Evolutionary conservation across 2,329 filamentous ascomycete genomes (phyloP).

Genomic region (Phaeosphaeriaceae sp.): DNA sequence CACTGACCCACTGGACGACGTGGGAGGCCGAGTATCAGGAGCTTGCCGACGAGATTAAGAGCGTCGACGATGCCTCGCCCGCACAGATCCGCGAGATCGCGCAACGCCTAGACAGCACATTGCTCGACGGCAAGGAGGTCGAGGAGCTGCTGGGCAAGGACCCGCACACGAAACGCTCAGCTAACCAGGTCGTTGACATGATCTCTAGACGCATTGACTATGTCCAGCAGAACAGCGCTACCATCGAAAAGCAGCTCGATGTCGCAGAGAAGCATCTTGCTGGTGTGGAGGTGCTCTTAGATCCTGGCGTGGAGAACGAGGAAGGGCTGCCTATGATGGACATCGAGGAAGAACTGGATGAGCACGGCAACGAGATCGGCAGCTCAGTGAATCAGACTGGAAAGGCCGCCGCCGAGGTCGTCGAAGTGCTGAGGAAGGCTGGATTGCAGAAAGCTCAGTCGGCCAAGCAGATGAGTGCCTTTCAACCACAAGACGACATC

Average conservation of each 20-base stretch:
- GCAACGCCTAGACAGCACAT: slow-evolving; percentile 66
- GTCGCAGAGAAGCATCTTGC: slow-evolving; percentile 73
- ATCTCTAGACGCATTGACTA: slow-evolving; percentile 85
- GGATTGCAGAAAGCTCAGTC: slow-evolving; percentile 59
- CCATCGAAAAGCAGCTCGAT: slow-evolving; percentile 75
- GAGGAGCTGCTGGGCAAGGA: slow-evolving; percentile 60
- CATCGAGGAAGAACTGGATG: slow-evolving; percentile 90
- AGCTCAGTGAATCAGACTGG: slow-evolving; percentile 63
- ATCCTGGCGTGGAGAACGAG: slow-evolving; percentile 69
- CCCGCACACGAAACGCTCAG: slow-evolving; percentile 56
- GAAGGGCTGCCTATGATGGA: slow-evolving; percentile 82
- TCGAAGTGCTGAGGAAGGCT: slow-evolving; percentile 78
- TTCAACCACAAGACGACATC: neutral
- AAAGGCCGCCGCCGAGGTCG: slow-evolving; percentile 69
- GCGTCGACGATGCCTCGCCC: slow-evolving; percentile 30
- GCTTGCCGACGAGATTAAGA: slow-evolving; percentile 80
- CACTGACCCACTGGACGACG: slow-evolving; percentile 85
- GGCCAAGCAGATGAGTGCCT: slow-evolving; percentile 16
- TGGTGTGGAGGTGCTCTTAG: slow-evolving; percentile 61
- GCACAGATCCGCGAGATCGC: slow-evolving; percentile 55
- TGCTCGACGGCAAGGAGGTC: slow-evolving; percentile 69
- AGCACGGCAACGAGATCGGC: slow-evolving; percentile 82
- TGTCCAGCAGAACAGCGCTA: slow-evolving; percentile 79
- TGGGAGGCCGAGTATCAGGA: slow-evolving; percentile 93
- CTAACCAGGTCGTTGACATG: slow-evolving; percentile 70